Base-by-base conservation (phyloP, 768 basidiomycete species). In the Albatrellus ellisii region DNA sequence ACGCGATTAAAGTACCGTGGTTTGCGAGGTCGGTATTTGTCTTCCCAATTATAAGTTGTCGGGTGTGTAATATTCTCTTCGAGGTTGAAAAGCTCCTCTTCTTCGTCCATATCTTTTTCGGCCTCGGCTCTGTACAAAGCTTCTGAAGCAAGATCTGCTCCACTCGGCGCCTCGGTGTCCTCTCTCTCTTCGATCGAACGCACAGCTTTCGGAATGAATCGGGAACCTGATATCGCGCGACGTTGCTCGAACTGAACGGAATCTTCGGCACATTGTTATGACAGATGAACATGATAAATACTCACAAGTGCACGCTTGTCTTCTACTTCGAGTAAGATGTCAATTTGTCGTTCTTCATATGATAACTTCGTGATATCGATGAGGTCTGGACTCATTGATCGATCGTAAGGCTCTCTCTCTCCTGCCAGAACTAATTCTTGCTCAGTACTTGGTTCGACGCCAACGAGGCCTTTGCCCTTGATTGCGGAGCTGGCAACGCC, bases 1-100 rank as follows among this genome's bases (percentile, higher is more conserved):
- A 98, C 95, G 44, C 95, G 80, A 57, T 99, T 99, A 67, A 98
- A 97, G 67, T 97, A 99, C 48, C 92, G 72, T 34, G 95, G 95
- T 60, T 98, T 99, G 26, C 95, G 73, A 24, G 95, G 94, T 28
- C 95, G 71, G 54, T 94, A 98, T 59, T 97, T 94, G 68, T 99
- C 95, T 64, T 94, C 91, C 95, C 94, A 98, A 53, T 88, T 88
- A 61, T 98, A 98, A 3, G 80, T 77, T 1, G 78, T 82, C 12
- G 86, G 81, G 51, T 87, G 77, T 14, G 67, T 66, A 39, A 95
- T 79, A 45, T 82, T 80, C 59, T 91, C 90, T 59, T 97, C 91
- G 21, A 90, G 69, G 54, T 92, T 94, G 69, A 94, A 95, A 4
- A 92, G 60, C 54, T 95, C 92, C 56, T 97, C 91, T 59, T 95